Percentiles rank a stretch among this genome's conserved stretches.
Evolutionary conservation across 331 rosid species (phyloP).

Genomic region (Erythrophleum ivorense): DNA sequence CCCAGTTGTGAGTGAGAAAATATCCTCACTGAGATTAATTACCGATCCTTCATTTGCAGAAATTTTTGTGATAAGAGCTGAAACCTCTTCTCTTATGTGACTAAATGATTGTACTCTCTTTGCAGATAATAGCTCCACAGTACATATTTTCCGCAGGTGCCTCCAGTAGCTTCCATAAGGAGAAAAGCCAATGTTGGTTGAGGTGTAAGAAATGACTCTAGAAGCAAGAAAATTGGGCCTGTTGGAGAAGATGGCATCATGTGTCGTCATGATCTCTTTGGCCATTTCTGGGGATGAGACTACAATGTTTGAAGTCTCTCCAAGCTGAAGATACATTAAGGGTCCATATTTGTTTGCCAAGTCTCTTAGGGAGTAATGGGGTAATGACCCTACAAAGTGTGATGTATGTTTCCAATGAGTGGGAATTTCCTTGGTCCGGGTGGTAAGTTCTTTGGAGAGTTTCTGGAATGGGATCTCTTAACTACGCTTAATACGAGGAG

Average conservation of each 20-base stretch:
- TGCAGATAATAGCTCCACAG: conserved; percentile 32
- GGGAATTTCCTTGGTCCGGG: conserved; percentile 46
- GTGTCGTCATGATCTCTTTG: conserved; percentile 43
- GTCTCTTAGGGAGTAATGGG: conserved; percentile 17
- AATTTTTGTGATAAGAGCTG: conserved; percentile 1
- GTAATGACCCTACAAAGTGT: conserved; percentile 26
- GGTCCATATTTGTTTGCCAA: conserved; percentile 33
- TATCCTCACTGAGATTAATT: conserved; percentile 31
- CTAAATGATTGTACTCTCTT: conserved; percentile 33
- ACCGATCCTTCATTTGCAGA: conserved; percentile 26
- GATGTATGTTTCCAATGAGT: conserved; percentile 43
- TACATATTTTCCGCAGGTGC: conserved; percentile 26
- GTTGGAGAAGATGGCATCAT: conserved; percentile 37
- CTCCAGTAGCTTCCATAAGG: conserved; percentile 38
- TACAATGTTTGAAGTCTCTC: conserved; percentile 2
- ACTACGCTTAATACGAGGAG: neutral
- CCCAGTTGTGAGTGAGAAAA: conserved; percentile 10
- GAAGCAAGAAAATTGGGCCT: conserved; percentile 10
- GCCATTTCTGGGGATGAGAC: conserved; percentile 23
- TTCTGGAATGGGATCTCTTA: conserved; percentile 16
- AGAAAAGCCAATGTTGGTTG: conserved; percentile 15
- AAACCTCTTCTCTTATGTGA: conserved; percentile 41
- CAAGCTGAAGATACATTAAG: conserved; percentile 18
- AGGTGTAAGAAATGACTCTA: neutral
- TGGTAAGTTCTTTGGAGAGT: neutral